These are phyloP conservation scores for Corynascus novoguineensis DNA, from an alignment of 495 filamentous ascomycete species.

Conservation along the genomic window DNA sequence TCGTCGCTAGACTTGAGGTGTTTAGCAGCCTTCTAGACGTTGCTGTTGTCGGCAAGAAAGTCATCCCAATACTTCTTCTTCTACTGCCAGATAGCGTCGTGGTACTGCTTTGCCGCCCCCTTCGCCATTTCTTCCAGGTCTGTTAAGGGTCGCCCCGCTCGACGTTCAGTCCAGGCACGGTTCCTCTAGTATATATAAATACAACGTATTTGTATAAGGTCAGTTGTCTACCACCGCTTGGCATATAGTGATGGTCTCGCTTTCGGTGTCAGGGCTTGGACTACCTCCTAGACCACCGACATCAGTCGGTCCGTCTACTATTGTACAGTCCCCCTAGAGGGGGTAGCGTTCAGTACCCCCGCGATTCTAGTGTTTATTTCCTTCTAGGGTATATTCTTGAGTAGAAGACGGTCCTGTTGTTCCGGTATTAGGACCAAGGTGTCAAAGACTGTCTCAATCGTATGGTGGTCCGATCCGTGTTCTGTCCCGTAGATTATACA, in stretches of 20 bases:
- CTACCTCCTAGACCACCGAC: slow-evolving; percentile 3
- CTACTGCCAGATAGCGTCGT: neutral
- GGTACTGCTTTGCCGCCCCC: neutral
- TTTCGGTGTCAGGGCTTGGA: slow-evolving; percentile 11
- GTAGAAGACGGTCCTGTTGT: neutral
- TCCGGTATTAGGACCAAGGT: neutral
- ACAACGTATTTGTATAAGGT: neutral
- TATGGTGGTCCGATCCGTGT: slow-evolving; percentile 14
- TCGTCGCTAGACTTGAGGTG: neutral
- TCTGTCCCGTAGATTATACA: slow-evolving; percentile 5
- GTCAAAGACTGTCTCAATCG: slow-evolving; percentile 8
- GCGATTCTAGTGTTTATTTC: slow-evolving; percentile 2
- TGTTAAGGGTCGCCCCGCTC: neutral
- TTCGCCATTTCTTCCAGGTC: neutral
- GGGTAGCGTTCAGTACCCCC: neutral
- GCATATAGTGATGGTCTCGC: slow-evolving; percentile 12
- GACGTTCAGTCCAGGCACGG: neutral
- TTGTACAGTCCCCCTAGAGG: slow-evolving; percentile 9
- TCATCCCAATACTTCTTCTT: neutral
- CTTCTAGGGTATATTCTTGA: slow-evolving; percentile 13
- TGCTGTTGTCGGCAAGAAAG: neutral
- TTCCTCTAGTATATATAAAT: neutral
- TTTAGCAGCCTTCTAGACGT: neutral
- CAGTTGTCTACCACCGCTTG: slow-evolving; percentile 11
- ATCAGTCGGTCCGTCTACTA: slow-evolving; percentile 13